phyloP scores from a whole-genome alignment of 805 yeast genomes.

The Yarrowia porcina region DNA sequence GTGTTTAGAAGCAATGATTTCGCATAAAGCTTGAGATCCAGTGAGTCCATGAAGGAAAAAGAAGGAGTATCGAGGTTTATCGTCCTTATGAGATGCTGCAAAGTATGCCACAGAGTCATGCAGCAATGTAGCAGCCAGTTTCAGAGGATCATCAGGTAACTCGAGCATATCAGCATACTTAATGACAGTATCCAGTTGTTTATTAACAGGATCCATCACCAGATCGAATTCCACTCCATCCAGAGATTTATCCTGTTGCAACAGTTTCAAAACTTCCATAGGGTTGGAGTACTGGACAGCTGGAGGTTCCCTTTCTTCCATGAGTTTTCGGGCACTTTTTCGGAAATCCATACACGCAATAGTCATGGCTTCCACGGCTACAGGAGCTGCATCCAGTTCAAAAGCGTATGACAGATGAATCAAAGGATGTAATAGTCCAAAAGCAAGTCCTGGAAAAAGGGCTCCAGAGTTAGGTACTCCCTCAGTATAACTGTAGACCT shows the following conservation, averaged over 20 bases:
- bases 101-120: constrained; percentile 31
- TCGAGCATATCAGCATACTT: constrained; percentile 29
- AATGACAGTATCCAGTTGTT: constrained; percentile 27
- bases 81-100: constrained; percentile 31
- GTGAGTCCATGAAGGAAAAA: constrained; percentile 36
- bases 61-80: constrained; percentile 33
- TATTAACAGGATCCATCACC: constrained; percentile 13
- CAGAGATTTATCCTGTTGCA: constrained; percentile 30
- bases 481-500: not conserved
- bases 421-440: constrained; percentile 37
- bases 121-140: constrained; percentile 29
- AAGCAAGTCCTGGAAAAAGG: constrained; percentile 31
- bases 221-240: constrained; percentile 27
- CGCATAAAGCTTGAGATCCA: constrained; percentile 33
- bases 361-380: constrained; percentile 41
- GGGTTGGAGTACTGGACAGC: constrained; percentile 28
- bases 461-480: constrained; percentile 12
- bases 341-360: constrained; percentile 33
- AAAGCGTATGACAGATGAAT: constrained; percentile 40
- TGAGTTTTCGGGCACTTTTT: not conserved
- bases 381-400: constrained; percentile 37
- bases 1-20: constrained; percentile 28
- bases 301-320: not conserved
- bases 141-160: constrained; percentile 29
- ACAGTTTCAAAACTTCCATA: constrained; percentile 29